Conservation (phyloP, 164 flowering plant genomes). For the Stephania japonica region DNA sequence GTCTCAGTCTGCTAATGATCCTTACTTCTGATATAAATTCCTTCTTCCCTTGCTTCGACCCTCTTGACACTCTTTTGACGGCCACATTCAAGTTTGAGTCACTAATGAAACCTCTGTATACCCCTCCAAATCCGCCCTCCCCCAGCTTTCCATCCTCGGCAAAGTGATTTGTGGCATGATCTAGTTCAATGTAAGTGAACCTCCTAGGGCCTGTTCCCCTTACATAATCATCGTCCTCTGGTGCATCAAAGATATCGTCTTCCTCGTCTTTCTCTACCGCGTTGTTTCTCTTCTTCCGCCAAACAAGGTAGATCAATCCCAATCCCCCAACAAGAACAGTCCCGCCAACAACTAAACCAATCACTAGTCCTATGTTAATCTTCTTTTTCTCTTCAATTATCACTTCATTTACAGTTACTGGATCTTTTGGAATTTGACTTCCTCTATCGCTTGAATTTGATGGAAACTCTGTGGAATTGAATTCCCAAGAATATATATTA, state of each 20-base stretch:
- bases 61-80: constrained; percentile 21
- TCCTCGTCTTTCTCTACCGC: neutral
- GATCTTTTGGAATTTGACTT: neutral
- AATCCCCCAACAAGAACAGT: constrained; percentile 5
- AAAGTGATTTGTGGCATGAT: constrained; percentile 21
- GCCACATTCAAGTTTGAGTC: constrained; percentile 15
- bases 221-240: constrained; percentile 15
- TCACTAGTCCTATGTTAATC: neutral
- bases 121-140: constrained; percentile 35
- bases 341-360: constrained; percentile 13
- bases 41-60: constrained; percentile 23
- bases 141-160: constrained; percentile 27
- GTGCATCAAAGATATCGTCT: neutral
- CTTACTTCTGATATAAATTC: constrained; percentile 23
- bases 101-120: constrained; percentile 13
- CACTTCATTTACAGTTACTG: neutral
- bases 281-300: neutral
- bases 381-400: neutral
- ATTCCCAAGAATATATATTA: constrained; percentile 23
- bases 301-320: neutral
- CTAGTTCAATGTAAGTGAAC: constrained; percentile 17
- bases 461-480: constrained; percentile 14
- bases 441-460: neutral
- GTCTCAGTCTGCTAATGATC: constrained; percentile 26
- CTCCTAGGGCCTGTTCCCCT: constrained; percentile 20